Evolutionary conservation across 1,139 yeast species (phyloP).

Genomic region (Candida tunisiensis): DNA sequence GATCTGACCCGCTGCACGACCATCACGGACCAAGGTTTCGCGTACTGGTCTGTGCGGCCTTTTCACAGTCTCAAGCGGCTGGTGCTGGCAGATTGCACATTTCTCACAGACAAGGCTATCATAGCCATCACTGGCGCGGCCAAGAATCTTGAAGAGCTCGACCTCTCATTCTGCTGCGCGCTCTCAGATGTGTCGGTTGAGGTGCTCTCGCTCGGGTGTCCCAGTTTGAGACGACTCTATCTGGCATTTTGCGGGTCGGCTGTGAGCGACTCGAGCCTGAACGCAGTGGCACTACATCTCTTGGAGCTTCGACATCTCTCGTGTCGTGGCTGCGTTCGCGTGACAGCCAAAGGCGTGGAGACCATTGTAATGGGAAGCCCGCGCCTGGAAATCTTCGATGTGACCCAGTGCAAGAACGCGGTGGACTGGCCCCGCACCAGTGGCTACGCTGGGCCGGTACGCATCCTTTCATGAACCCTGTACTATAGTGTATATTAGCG

Average conservation of each 20-base stretch:
- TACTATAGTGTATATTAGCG: too few species aligned
- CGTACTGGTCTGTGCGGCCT: conserved; percentile 39
- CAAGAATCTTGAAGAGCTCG: conserved; percentile 35
- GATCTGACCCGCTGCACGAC: conserved; percentile 63
- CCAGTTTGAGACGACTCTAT: conserved; percentile 33
- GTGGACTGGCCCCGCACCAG: too few species aligned
- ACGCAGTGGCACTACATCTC: conserved; percentile 42
- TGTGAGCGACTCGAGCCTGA: conserved; percentile 52
- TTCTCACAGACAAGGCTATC: conserved; percentile 48
- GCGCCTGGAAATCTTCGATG: conserved; percentile 36
- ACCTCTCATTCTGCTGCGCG: conserved; percentile 61
- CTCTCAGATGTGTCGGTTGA: conserved; percentile 53
- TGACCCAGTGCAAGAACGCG: conserved; percentile 58
- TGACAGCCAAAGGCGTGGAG: conserved; percentile 61
- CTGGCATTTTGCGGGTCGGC: conserved; percentile 68
- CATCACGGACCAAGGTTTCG: conserved; percentile 58
- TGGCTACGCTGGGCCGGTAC: too few species aligned
- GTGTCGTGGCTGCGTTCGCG: conserved; percentile 56
- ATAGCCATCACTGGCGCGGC: conserved; percentile 47
- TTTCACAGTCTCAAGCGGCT: conserved; percentile 37
- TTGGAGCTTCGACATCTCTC: conserved; percentile 29
- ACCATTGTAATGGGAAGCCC: conserved; percentile 35
- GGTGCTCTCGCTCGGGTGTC: conserved; percentile 48
- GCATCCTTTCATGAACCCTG: too few species aligned
- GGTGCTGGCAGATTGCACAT: conserved; percentile 55